Percentiles rank a stretch among this genome's conserved stretches.
Evolutionary conservation across 148 eudicot genomes (phyloP).

Genomic region (Heliosperma pusillum): DNA sequence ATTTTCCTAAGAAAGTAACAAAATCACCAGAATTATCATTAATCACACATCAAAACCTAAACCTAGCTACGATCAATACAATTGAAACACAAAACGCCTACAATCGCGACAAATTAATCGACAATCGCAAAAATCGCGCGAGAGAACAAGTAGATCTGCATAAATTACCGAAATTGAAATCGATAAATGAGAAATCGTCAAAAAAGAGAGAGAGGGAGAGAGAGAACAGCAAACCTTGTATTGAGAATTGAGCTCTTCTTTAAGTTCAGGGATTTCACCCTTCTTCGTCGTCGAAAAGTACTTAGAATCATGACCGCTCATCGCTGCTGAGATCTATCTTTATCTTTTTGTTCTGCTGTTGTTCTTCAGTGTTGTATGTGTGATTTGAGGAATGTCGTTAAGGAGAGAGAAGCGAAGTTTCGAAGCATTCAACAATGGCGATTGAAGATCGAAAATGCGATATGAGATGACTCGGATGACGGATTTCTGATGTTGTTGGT

Average conservation of each 20-base stretch:
- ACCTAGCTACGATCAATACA: slow-evolving; percentile 21
- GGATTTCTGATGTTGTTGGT: too few species aligned
- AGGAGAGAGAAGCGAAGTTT: neutral
- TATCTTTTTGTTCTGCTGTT: neutral
- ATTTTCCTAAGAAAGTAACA: neutral
- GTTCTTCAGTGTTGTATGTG: neutral
- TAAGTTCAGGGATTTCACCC: slow-evolving; percentile 99
- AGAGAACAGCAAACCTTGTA: slow-evolving; percentile 56
- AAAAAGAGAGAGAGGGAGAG: too few species aligned
- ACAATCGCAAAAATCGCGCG: slow-evolving; percentile 6
- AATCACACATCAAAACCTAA: neutral
- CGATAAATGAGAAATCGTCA: neutral
- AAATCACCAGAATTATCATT: neutral
- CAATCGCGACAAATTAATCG: slow-evolving; percentile 1
- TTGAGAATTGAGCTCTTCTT: slow-evolving; percentile 99
- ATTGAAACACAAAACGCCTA: neutral
- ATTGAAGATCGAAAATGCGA: neutral
- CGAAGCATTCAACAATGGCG: slow-evolving; percentile 12
- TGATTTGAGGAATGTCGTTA: slow-evolving; percentile 21
- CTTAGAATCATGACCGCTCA: slow-evolving; percentile 99
- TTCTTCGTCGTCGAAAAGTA: slow-evolving; percentile 98
- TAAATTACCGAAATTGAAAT: slow-evolving; percentile 9
- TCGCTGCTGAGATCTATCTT: slow-evolving; percentile 15
- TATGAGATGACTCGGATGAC: neutral
- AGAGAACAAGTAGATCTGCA: slow-evolving; percentile 30